Evolutionary conservation across 768 basidiomycete genomes (phyloP), one percentile per base, ranked within the genome.

Genomic region (Panaeolus cyanescens): DNA sequence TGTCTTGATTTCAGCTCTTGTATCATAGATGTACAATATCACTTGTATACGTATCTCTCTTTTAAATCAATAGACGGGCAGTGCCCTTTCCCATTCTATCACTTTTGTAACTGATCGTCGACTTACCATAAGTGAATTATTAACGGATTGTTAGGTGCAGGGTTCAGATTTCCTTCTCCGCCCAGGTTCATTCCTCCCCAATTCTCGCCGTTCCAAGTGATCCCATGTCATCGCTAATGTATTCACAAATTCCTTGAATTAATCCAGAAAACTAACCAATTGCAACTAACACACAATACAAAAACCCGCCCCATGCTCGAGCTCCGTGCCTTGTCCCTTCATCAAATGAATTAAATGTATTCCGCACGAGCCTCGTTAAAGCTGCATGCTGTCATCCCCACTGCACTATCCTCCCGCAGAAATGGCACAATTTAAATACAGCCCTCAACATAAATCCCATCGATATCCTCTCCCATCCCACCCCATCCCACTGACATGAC

Each of bases 281-380:
- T n/a, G n/a, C n/a, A n/a, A n/a, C n/a, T n/a, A n/a, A n/a, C n/a
- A n/a, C n/a, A n/a, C n/a, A n/a, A n/a, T n/a, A n/a, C n/a, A n/a
- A n/a, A n/a, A n/a, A n/a, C n/a, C n/a, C n/a, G n/a, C n/a, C n/a
- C n/a, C n/a, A n/a, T n/a, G n/a, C n/a, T 19, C 20, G 55, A 25
- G 13, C 55, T 22, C 3, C 30, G 19, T 32, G 33, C 54, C 55
- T n/a, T 15, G 22, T 28, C 9, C 25, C 19, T 42, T 4, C 25
- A 28, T 50, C 22, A 28, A 25, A 50, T 50, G 45, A 50, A 28
- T 50, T 33, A 31, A 37, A 17, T 56, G 10, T 36, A 20, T 32
- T 33, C 55, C 32, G 36, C 55, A 56, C 55, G 33, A 56, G 36
- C 55, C 32, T 34, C 55, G 20, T 33, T 40, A 20, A 56, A 20